Base-by-base conservation (phyloP, 768 basidiomycete genomes). In the Trametopsis cervina region DNA sequence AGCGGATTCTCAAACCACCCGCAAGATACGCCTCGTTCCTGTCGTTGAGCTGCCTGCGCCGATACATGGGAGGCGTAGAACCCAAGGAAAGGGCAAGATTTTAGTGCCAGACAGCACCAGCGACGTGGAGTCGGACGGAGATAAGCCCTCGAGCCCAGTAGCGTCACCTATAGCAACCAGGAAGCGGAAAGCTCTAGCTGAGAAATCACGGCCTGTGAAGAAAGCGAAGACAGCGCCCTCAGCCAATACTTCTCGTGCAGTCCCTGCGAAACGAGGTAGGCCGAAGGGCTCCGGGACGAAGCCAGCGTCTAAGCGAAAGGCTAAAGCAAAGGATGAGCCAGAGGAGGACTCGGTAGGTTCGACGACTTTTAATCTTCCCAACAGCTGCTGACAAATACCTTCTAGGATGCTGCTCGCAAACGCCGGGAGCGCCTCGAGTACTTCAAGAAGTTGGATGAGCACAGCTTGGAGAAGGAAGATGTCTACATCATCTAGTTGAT, bases 401-500 rank as follows among this genome's bases (percentile, higher is more conserved):
- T 42, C 33, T 22, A 60, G 59, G 59, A 57, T 26, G 52, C 52
- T 13, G 54, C 51, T 20, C 55, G 56, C 40, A 46, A 52, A 40
- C 57, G 60, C 26, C 37, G 45, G 22, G 60, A 54, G 20, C 58
- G 60, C 20, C 40, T 61, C 42, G 60, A 57, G 40, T 61, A 59
- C 41, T 61, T 57, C 52, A 54, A 51, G n/a, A 53, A 54, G 50
- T 46, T 61, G 46, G 55, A 57, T 38, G 40, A 56, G 27, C 54
- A 57, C 39, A 59, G 57, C 45, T 47, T 61, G 40, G 58, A 57
- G 49, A 58, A 59, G 49, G 60, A 61, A 45, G 54, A 61, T 44
- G 60, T 61, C n/a, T 61, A 61, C 36, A 55, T 61, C 44, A 35
- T 46, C 29, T 49, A 37, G 15, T 33, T 7, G n/a, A n/a, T n/a